Base-by-base conservation (phyloP, 129 eudicot genomes). In the Chrysanthemum seticuspe region DNA sequence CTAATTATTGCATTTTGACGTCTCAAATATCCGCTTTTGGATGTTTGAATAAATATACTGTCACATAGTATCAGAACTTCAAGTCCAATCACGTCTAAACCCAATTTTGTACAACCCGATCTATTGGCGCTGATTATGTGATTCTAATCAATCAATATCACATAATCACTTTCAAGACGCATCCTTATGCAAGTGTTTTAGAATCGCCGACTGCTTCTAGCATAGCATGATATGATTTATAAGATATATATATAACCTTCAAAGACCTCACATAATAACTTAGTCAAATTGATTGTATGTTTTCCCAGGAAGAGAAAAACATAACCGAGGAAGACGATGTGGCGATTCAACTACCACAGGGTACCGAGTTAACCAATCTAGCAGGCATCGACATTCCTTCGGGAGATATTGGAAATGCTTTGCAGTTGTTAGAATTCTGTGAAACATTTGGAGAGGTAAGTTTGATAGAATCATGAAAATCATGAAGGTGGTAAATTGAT, bases 401-500 rank as follows among this genome's bases (percentile, higher is more conserved):
- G 12, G 90, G 77, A 67, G 90, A 85, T 69, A 56, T 78, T 45
- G 95, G 90, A 75, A 74, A 85, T 75, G 95, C 87, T 18, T 78
- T 88, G 84, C 95, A 88, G 73, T 80, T 85, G 64, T 60, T 85
- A 51, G 90, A 85, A 74, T 88, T 88, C 14, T 85, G 95, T 57
- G 83, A 76, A 67, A 63, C 90, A 10, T 88, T 88, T 80, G 95
- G 88, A 71, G 80, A 85, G 95, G 95, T 80, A 83, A 54, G 71
- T 70, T 55, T 10, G 13, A 49, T 54, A 25, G 15, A 69, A 61
- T 50, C 34, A 54, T 64, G 48, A 77, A 21, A 8, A 9, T 55
- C 49, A 18, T 23, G 8, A 23, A 59, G 54, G 6, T 48, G 23
- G 15, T 44, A 74, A 36, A 15, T 18, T 9, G 66, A 61, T 61